Evolutionary conservation across 305 asterid genomes (phyloP), one percentile per base, ranked within the genome.

Genomic region (Fraxinus latifolia): DNA sequence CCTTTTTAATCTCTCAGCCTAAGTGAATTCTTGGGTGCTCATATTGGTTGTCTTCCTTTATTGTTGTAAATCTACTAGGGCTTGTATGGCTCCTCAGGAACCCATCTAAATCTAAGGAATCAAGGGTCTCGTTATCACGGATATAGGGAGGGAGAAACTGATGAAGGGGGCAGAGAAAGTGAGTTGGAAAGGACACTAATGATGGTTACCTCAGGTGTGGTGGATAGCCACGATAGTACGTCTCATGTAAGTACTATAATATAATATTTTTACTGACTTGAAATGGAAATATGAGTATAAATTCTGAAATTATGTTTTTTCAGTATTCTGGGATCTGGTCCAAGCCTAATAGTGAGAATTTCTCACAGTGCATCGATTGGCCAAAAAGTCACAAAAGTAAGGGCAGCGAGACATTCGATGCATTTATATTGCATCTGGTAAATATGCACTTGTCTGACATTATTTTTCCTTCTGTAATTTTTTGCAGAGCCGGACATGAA

Each of bases 281-380:
- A 82, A 79, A 58, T 53, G 55, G 47, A 76, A 83, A 84, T 50
- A 23, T 44, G 70, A 15, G 47, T 75, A 36, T 71, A 21, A 62
- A 42, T 81, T 17, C 79, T 77, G 82, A 71, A 47, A 50, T 42
- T 65, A 62, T 76, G 78, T 70, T 80, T 85, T 65, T 83, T 82
- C 96, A 94, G 97, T 85, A 86, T 88, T 90, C 90, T 77, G 97
- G 88, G 87, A 90, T 92, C 85, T 96, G 99, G 99, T 87, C 93
- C 85, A 87, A 88, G 77, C 99, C 99, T 50, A 83, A 93, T 53
- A 93, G 94, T 75, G 95, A 87, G 86, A 94, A 94, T 86, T 94
- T 90, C 88, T 89, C 91, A 73, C 94, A 87, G 79, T 95, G 99
- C 86, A 86, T 92, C 80, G 96, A 89, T 87, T 90, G 89, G 77